Base-by-base conservation (phyloP, 805 yeast genomes). In the Cyberlindnera misumaiensis region DNA sequence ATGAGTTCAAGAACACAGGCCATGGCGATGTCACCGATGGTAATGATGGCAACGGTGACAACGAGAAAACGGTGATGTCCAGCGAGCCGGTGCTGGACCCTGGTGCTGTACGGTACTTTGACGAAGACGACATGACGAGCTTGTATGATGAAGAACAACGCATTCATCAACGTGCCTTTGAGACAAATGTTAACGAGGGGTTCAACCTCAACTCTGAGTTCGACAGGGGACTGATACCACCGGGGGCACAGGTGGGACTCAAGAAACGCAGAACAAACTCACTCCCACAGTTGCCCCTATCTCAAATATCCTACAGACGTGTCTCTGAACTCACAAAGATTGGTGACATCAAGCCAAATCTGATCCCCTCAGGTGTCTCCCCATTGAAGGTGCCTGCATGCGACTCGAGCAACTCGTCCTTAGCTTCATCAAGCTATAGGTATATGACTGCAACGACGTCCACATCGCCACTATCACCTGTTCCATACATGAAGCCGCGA, bases 241-340 rank as follows among this genome's bases (percentile, higher is more conserved):
- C 27, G 5, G 42, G 44, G 4, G 35, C 45, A 16, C 56, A 48
- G 27, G 53, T 55, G 33, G 62, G 63, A 11, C 44, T 55, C 30
- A 65, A 64, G 48, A 72, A 70, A 44, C 67, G 67, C 45, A 59
- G 78, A 51, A 72, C 78, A 0, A 68, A 71, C 30, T 73, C 79
- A 0, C 47, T 74, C 34, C 80, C 80, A 5, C 80, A 75, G 47
- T 48, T 75, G 16, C 70, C 77, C 0, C 63, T 72, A 39, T 64
- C 77, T 3, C 68, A 63, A 42, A 55, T 74, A 13, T 43, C 58
- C 2, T 73, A 74, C 48, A 55, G 56, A 30, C 48, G 59, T 43
- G 60, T 52, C 10, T 60, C 65, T 10, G 62, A 66, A 20, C 39
- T 52, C 16, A 46, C 58, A 30, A 68, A 68, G 44, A 58, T 68